A percentile compares a stretch with the other conserved stretches of the same genome.
Evolutionary conservation across 345 rosid genomes (phyloP).

Genomic region (Salix viminalis): DNA sequence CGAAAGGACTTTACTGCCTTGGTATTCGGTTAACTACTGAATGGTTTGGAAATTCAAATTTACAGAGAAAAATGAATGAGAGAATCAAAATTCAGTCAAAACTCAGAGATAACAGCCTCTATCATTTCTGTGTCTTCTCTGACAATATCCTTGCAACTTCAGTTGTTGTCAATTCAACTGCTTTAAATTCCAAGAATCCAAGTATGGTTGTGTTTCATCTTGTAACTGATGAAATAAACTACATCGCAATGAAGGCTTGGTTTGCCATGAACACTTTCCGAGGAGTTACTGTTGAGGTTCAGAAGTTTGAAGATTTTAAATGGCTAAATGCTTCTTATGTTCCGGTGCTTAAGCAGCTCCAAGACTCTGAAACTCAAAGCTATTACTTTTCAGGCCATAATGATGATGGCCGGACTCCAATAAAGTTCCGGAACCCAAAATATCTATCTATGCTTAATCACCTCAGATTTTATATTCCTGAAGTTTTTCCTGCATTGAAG

Average conservation of each 20-base stretch:
- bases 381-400: constrained; percentile 82
- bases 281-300: constrained; percentile 82
- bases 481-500: constrained; percentile 75
- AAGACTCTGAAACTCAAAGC: constrained; percentile 84
- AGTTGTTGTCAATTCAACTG: constrained; percentile 85
- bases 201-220: constrained; percentile 67
- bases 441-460: constrained; percentile 91
- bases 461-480: constrained; percentile 82
- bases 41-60: constrained; percentile 55
- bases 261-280: constrained; percentile 55
- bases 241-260: constrained; percentile 87
- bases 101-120: constrained; percentile 52
- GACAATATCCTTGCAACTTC: constrained; percentile 91
- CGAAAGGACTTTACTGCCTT: constrained; percentile 87
- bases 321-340: constrained; percentile 94
- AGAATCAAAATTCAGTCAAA: constrained; percentile 37
- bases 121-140: constrained; percentile 81
- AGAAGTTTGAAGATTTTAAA: constrained; percentile 77
- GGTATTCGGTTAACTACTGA: constrained; percentile 74
- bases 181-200: constrained; percentile 61
- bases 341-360: constrained; percentile 91
- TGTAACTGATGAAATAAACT: constrained; percentile 83
- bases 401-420: constrained; percentile 66
- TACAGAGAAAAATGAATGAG: constrained; percentile 42
- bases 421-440: constrained; percentile 88